phyloP scores from a whole-genome alignment of 2,329 filamentous ascomycete species.

The Penicillium sp. region DNA sequence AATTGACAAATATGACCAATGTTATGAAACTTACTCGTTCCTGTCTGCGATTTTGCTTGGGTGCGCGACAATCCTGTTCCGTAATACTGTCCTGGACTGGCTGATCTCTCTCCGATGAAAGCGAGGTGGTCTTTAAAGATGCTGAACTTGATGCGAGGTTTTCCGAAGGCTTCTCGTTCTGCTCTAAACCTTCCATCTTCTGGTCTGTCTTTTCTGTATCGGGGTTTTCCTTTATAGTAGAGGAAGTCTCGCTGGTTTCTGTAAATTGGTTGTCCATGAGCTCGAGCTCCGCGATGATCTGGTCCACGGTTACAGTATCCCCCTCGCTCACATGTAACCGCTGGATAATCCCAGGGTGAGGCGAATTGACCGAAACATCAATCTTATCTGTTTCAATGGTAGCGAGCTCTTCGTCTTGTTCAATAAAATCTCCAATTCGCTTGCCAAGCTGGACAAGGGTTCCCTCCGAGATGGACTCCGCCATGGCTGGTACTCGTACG shows the following conservation, averaged over 20 bases:
- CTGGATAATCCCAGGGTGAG: constrained; percentile 82
- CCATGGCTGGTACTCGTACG: not conserved
- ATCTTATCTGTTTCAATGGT: constrained; percentile 99
- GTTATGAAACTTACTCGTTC: not conserved
- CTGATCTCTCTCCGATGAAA: not conserved
- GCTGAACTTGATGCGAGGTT: not conserved
- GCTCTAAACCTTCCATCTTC: not conserved
- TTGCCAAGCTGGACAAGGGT: constrained; percentile 92
- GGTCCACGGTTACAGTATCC: constrained; percentile 87
- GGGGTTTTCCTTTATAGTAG: not conserved
- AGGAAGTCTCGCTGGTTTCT: not conserved
- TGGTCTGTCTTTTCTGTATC: not conserved
- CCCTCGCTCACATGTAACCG: constrained; percentile 87
- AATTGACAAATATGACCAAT: not conserved
- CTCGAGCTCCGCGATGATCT: constrained; percentile 82
- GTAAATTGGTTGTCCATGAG: too few relatives aligned
- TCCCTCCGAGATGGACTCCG: constrained; percentile 90
- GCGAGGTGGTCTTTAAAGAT: not conserved
- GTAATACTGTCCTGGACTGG: not conserved
- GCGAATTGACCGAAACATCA: constrained; percentile 92
- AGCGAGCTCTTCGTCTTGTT: constrained; percentile 91
- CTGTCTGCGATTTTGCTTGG: not conserved
- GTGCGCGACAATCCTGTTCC: not conserved
- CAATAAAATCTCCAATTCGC: constrained; percentile 84
- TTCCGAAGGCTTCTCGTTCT: not conserved